These are phyloP conservation scores for Botrytis medusae DNA, from an alignment of 2,329 filamentous ascomycete species.

Conservation along the genomic window DNA sequence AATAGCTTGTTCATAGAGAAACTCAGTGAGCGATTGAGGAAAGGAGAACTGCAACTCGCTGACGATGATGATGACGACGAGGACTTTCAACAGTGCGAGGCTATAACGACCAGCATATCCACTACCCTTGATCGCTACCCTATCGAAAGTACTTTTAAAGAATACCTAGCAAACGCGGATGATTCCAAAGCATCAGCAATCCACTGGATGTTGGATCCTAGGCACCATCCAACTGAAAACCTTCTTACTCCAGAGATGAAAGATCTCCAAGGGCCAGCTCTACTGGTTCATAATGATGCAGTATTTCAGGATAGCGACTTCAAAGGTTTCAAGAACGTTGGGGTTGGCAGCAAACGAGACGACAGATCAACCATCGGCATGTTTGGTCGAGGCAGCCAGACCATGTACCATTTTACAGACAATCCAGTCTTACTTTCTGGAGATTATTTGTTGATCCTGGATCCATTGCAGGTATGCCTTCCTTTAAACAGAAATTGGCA, in stretches of 20 bases:
- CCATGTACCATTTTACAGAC: conserved; percentile 43
- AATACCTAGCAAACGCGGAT: conserved; percentile 43
- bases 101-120: conserved; percentile 36
- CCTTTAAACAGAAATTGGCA: conserved; percentile 27
- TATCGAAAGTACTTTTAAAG: conserved; percentile 39
- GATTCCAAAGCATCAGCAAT: conserved; percentile 37
- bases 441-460: conserved; percentile 39
- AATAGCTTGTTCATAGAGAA: conserved; percentile 28
- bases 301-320: conserved; percentile 39
- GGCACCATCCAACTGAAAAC: conserved; percentile 25
- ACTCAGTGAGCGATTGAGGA: conserved; percentile 28
- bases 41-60: conserved; percentile 30
- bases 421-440: conserved; percentile 41
- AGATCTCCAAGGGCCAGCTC: conserved; percentile 37
- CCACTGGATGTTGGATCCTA: conserved; percentile 39
- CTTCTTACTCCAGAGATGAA: conserved; percentile 35
- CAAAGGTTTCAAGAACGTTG: conserved; percentile 39
- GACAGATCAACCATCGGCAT: conserved; percentile 39
- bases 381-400: conserved; percentile 42
- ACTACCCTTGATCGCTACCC: conserved; percentile 40
- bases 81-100: conserved; percentile 40
- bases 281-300: conserved; percentile 40
- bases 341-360: conserved; percentile 39
- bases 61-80: conserved; percentile 35
- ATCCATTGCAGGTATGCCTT: conserved; percentile 36